Evolutionary conservation across 495 filamentous ascomycete genomes (phyloP), one percentile per base, ranked within the genome.

Genomic region (Parmelia sp.): DNA sequence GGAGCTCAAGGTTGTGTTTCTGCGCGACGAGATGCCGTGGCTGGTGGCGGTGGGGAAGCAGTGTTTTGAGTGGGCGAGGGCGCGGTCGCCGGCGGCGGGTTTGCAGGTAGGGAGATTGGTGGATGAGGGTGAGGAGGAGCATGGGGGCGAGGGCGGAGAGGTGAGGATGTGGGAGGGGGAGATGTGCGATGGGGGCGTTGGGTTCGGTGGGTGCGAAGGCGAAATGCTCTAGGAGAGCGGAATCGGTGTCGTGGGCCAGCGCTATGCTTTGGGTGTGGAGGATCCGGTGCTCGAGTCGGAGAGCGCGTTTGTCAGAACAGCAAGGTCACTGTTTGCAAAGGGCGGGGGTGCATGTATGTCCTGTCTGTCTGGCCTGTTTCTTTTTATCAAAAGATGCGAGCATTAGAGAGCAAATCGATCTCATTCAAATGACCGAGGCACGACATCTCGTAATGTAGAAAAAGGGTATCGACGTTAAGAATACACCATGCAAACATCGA

Each of bases 391-490:
- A 29, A 11, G 2, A 51, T 15, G 47, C 25, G 3, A 19, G 15
- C 8, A 55, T 55, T 8, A 33, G 51, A n/a, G 11, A 21, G 51
- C 27, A 25, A 51, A 47, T 21, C n/a, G n/a, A 12, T n/a, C 4
- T 14, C 45, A 27, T 53, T 17, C 14, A 31, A 3, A 53, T 31
- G 29, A 33, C 1, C 29, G 10, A n/a, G n/a, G n/a, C n/a, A n/a
- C 51, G 29, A 33, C n/a, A 33, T 31, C 17, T n/a, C n/a, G n/a
- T 15, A 33, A 21, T 55, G 0, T 33, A 55, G 25, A 23, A 35
- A 36, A 33, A 63, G 11, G 33, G 25, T 42, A 57, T 42, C 53
- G 45, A 63, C 42, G 36, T 47, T 57, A 36, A 45, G n/a, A 63
- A 19, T 47, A 25, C 27, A 63, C 29, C 9, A 35, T 57, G 61